phyloP scores from a whole-genome alignment of 2,329 filamentous ascomycete genomes.

The Uncinocarpus reesii region DNA sequence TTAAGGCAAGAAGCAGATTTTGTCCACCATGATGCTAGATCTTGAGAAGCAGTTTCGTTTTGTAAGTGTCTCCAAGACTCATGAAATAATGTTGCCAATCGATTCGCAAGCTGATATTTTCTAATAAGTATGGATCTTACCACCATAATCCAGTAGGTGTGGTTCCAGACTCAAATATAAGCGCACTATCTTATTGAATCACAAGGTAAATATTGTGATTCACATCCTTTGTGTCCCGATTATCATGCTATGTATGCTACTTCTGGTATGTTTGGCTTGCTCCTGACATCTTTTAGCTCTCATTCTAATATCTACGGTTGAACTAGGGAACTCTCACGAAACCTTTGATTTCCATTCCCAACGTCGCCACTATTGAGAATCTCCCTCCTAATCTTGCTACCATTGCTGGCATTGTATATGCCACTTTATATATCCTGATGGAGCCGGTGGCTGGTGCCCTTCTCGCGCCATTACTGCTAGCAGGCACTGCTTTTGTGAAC shows the following conservation, averaged over 20 bases:
- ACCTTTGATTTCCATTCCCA: conserved; percentile 44
- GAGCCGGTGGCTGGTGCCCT: conserved; percentile 83
- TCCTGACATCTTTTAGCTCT: not conserved
- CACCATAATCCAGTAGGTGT: conserved; percentile 51
- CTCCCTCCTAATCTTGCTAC: conserved; percentile 53
- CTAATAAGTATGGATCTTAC: conserved; percentile 53
- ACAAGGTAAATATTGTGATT: conserved; percentile 53
- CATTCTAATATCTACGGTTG: not conserved
- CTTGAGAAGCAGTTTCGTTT: conserved; percentile 58
- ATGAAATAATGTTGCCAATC: conserved; percentile 9
- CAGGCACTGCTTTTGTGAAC: conserved; percentile 63
- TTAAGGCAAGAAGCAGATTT: not conserved
- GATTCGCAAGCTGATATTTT: conserved; percentile 18
- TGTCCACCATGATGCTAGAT: conserved; percentile 36
- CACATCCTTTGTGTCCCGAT: conserved; percentile 55
- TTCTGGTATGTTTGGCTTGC: conserved; percentile 41
- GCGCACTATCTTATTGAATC: conserved; percentile 11
- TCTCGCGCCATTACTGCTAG: conserved; percentile 65
- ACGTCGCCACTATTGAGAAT: conserved; percentile 45
- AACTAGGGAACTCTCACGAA: conserved; percentile 47
- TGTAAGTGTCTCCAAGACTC: conserved; percentile 37
- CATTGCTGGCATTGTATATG: conserved; percentile 52
- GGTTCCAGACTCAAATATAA: not conserved
- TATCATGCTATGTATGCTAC: conserved; percentile 49
- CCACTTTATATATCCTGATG: conserved; percentile 75